These are phyloP conservation scores for Dactylorhiza incarnata DNA, from an alignment of 106 monocot genomes.

Conservation along the genomic window DNA sequence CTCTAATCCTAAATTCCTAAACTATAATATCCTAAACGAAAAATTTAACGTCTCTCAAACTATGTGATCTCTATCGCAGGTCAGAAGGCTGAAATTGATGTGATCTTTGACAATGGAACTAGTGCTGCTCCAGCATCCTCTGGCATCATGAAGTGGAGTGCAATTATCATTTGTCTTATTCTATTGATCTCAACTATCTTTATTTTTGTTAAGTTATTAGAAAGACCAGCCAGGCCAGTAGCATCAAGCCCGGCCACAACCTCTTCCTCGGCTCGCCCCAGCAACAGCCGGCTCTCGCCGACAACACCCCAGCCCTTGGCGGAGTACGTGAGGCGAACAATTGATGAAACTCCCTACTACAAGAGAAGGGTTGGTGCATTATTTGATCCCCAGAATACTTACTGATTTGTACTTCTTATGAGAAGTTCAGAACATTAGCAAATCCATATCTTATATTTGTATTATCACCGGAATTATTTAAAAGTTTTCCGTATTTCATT, in stretches of 20 bases:
- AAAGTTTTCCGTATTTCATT: no score
- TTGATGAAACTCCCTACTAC: conserved; percentile 93
- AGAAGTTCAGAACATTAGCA: no score
- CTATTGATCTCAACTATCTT: conserved; percentile 37
- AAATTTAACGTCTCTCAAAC: not conserved
- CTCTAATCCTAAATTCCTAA: no score
- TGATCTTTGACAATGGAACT: conserved; percentile 36
- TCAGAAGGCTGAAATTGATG: conserved; percentile 58
- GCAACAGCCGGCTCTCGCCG: conserved; percentile 19
- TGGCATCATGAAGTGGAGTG: conserved; percentile 29
- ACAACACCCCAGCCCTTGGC: conserved; percentile 73
- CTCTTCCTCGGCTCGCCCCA: conserved; percentile 1
- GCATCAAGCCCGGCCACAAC: conserved; percentile 16
- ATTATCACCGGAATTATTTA: no score
- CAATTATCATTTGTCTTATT: conserved; percentile 23
- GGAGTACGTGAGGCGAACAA: conserved; percentile 79
- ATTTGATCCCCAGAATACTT: conserved; percentile 78
- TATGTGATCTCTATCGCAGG: conserved; percentile 30
- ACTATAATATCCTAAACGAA: no score
- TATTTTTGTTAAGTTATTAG: conserved; percentile 53
- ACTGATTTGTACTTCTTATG: conserved; percentile 19
- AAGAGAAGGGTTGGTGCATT: conserved; percentile 45
- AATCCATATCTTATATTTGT: no score
- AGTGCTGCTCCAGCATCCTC: not conserved
- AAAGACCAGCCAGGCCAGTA: conserved; percentile 30